A percentile compares a stretch with the other conserved stretches of the same genome.
Evolutionary conservation across 2,329 filamentous ascomycete species (phyloP).

Genomic region (Botryosphaeria dothidea): DNA sequence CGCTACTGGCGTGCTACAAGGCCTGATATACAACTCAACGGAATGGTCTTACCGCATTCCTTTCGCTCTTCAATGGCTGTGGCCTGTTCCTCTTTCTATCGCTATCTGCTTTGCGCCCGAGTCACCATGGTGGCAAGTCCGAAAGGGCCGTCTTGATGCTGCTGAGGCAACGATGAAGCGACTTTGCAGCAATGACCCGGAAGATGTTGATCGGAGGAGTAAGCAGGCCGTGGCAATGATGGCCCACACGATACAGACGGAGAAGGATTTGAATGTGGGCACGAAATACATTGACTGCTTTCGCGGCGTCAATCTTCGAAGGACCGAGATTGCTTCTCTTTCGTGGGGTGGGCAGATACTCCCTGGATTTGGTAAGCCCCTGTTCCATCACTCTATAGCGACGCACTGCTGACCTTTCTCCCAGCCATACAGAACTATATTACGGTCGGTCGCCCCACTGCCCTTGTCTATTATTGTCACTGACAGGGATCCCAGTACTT

Average conservation of each 20-base stretch:
- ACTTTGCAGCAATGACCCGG: conserved; percentile 42
- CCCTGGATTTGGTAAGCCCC: conserved; percentile 32
- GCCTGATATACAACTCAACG: conserved; percentile 63
- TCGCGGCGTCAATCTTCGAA: conserved; percentile 71
- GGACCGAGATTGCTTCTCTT: conserved; percentile 68
- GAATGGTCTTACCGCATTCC: conserved; percentile 64
- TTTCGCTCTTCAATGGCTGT: conserved; percentile 74
- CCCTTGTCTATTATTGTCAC: not conserved
- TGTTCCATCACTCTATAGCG: too few relatives aligned
- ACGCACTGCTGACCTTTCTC: not conserved
- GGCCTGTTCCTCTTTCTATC: conserved; percentile 65
- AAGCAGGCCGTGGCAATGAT: conserved; percentile 69
- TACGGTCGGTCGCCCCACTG: conserved; percentile 26
- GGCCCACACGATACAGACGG: conserved; percentile 79
- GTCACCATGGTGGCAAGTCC: conserved; percentile 72
- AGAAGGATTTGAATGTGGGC: conserved; percentile 69
- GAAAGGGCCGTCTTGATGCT: conserved; percentile 61
- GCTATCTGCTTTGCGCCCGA: conserved; percentile 69
- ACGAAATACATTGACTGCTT: conserved; percentile 80
- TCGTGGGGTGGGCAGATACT: conserved; percentile 47
- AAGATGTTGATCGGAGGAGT: not conserved
- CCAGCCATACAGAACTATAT: conserved; percentile 44
- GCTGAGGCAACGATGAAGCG: conserved; percentile 66
- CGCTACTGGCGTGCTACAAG: conserved; percentile 69
- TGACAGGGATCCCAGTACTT: conserved; percentile 36